Percentiles rank a stretch among this genome's conserved stretches.
phyloP scores from a whole-genome alignment of 2,329 filamentous ascomycete species.

The Ascocoryne sarcoides region DNA sequence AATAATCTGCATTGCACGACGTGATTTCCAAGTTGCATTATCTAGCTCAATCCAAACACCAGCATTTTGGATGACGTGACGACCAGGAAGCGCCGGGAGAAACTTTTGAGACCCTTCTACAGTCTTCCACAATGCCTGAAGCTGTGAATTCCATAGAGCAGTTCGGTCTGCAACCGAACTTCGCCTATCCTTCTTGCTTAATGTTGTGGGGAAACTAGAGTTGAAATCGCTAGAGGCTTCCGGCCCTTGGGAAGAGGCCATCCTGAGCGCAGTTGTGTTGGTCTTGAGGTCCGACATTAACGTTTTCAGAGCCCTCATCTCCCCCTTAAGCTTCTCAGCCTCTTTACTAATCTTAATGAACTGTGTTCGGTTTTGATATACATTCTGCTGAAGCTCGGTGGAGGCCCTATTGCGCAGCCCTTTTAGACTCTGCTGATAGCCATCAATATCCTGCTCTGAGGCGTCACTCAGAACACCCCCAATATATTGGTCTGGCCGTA shows the following conservation, averaged over 20 bases:
- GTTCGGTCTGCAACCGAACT: conserved; percentile 74
- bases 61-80: conserved; percentile 89
- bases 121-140: conserved; percentile 79
- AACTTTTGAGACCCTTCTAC: conserved; percentile 99
- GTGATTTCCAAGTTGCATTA: conserved; percentile 92
- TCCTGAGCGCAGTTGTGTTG: conserved; percentile 58
- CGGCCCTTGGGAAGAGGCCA: conserved; percentile 46
- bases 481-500: conserved; percentile 70
- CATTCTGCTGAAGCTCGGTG: conserved; percentile 79
- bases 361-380: conserved; percentile 93
- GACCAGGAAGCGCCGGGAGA: conserved; percentile 78
- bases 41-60: conserved; percentile 93
- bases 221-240: conserved; percentile 40
- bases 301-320: conserved; percentile 85
- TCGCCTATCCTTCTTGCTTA: conserved; percentile 70
- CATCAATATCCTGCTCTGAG: conserved; percentile 28
- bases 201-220: conserved; percentile 42
- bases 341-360: conserved; percentile 99
- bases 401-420: conserved; percentile 27
- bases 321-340: conserved; percentile 91
- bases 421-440: conserved; percentile 23
- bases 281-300: conserved; percentile 88
- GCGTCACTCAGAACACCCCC: conserved; percentile 33
- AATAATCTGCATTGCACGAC: conserved; percentile 82
- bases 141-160: conserved; percentile 59